Evolutionary conservation across 257 asterid species (phyloP), one percentile per base, ranked within the genome.

Genomic region (Gentiana macrophylla): DNA sequence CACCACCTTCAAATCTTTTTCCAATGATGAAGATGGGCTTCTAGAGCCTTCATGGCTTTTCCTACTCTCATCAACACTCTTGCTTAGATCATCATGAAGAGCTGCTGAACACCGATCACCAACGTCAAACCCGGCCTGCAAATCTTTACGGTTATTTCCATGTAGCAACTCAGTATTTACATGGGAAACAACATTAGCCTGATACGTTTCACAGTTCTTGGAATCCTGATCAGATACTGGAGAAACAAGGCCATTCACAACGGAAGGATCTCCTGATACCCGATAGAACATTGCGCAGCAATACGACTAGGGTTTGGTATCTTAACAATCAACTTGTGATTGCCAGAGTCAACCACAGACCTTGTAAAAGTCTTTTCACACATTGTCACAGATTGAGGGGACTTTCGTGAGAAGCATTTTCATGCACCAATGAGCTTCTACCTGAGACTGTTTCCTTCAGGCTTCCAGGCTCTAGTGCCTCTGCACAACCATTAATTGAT

Each of bases 251-350:
- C 86, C 75, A 57, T 76, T 79, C 67, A 64, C 70, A 69, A 53
- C 33, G 15, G 77, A 53, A 60, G 76, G 73, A 65, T 83, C 89
- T 64, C 76, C 94, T 5, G 86, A 77, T 50, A 67, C 90, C 74
- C 86, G 60, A 69, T 59, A 12, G 58, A 74, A 59, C 87, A 79
- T 54, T 72, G 94, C 35, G 75, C 74, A 46, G 98, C 95, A 68
- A 95, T 82, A 12, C 79, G 75, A 1, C 78, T 75, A 37, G 79
- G 66, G 62, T 70, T 91, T 56, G 89, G 83, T 53, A 87, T 75
- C 83, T 91, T 87, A 47, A 84, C 98, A 69, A 80, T 74, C 63
- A 91, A 71, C 81, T 81, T 91, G 60, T 77, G 92, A 73, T 48
- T 71, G 62, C 57, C 66, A 24, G 72, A 84, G 50, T 84, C 94